A percentile compares a stretch with the other conserved stretches of the same genome.
phyloP scores from a whole-genome alignment of 257 asterid species.

The Ophiorrhiza pumila region DNA sequence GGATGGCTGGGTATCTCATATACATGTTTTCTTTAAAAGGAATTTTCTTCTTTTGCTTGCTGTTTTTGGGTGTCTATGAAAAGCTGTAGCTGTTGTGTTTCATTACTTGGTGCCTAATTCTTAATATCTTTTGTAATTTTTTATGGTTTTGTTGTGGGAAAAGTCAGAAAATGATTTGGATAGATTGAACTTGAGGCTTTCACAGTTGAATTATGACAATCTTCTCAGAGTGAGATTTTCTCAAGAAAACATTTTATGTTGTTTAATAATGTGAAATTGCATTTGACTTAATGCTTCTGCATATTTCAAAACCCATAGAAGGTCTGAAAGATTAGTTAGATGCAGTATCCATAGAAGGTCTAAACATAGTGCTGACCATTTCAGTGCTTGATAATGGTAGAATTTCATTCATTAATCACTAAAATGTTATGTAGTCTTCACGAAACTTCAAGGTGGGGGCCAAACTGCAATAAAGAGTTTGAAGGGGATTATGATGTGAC shows the following conservation, averaged over 20 bases:
- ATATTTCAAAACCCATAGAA: conserved; percentile 66
- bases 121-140: conserved; percentile 16
- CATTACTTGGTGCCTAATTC: not conserved
- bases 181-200: conserved; percentile 69
- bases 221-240: conserved; percentile 52
- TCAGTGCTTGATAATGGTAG: conserved; percentile 85
- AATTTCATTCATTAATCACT: no score
- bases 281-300: conserved; percentile 8
- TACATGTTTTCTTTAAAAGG: no score
- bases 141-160: conserved; percentile 67
- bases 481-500: no score
- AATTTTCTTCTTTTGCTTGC: no score
- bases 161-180: conserved; percentile 50
- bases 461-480: no score
- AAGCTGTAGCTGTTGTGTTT: not conserved
- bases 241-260: not conserved
- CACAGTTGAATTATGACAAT: conserved; percentile 64
- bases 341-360: conserved; percentile 79
- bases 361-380: conserved; percentile 97
- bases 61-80: no score
- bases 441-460: no score
- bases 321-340: conserved; percentile 95
- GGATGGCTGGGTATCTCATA: no score
- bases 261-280: not conserved
- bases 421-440: no score